phyloP scores from a whole-genome alignment of 768 basidiomycete genomes.

The Boletellus emodensis region DNA sequence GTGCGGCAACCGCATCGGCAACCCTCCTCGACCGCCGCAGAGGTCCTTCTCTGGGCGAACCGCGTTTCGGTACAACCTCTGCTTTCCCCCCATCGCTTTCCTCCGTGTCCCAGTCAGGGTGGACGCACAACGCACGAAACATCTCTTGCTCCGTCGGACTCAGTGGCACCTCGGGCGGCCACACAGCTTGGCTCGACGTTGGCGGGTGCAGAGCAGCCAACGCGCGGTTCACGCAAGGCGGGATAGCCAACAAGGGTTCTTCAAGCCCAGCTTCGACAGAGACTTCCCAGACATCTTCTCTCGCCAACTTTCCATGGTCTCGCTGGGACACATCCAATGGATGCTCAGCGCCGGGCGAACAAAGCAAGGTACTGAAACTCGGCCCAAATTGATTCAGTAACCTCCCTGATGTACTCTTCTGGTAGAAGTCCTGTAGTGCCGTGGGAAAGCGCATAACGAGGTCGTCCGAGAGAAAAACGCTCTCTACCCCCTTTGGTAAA shows the following conservation, averaged over 20 bases:
- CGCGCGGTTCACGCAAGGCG: slow-evolving; percentile 29
- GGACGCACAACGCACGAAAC: slow-evolving; percentile 59
- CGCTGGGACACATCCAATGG: slow-evolving; percentile 1
- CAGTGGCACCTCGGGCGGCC: slow-evolving; percentile 42
- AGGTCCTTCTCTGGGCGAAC: slow-evolving; percentile 9
- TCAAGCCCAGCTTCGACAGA: slow-evolving; percentile 18
- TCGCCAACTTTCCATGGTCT: slow-evolving; percentile 2
- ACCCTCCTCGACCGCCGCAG: slow-evolving; percentile 60
- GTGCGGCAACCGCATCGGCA: slow-evolving; percentile 52
- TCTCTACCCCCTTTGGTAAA: slow-evolving; percentile 35
- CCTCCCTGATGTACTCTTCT: slow-evolving; percentile 43
- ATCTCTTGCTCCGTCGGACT: slow-evolving; percentile 70
- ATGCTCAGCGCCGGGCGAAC: slow-evolving; percentile 1
- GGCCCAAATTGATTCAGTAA: slow-evolving; percentile 59
- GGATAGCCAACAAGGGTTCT: slow-evolving; percentile 21
- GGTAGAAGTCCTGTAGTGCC: slow-evolving; percentile 56
- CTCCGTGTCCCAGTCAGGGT: slow-evolving; percentile 50
- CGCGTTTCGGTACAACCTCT: background rate
- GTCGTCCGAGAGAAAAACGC: slow-evolving; percentile 58
- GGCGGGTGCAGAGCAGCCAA: slow-evolving; percentile 27
- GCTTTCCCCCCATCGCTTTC: slow-evolving; percentile 23
- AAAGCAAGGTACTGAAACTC: slow-evolving; percentile 49
- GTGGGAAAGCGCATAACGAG: slow-evolving; percentile 62
- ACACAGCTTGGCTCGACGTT: slow-evolving; percentile 6
- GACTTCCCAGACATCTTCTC: slow-evolving; percentile 19